A percentile compares a stretch with the other conserved stretches of the same genome.
phyloP scores from a whole-genome alignment of 2,329 filamentous ascomycete genomes.

The Colletotrichum tropicale region DNA sequence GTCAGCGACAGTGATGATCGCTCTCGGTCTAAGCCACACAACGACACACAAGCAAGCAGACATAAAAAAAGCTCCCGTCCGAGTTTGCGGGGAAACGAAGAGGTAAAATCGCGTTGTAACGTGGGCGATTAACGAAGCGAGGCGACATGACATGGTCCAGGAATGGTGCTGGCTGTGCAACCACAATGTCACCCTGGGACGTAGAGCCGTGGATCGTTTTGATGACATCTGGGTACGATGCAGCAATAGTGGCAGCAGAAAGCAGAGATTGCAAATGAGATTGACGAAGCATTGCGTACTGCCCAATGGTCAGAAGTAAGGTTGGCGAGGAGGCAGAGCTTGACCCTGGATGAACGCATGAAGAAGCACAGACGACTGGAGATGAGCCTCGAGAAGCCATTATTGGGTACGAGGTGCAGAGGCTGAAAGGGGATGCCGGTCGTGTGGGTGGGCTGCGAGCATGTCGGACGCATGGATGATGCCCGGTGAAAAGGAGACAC shows the following conservation, averaged over 20 bases:
- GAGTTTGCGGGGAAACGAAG: constrained; percentile 4
- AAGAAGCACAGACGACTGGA: constrained; percentile 21
- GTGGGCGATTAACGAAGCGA: constrained; percentile 15
- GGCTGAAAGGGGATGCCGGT: constrained; percentile 16
- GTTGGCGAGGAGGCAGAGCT: not conserved
- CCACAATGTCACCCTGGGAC: constrained; percentile 1
- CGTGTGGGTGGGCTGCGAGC: not conserved
- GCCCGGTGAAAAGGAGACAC: not conserved
- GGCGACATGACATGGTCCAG: constrained; percentile 8
- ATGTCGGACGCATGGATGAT: constrained; percentile 1
- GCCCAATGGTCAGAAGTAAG: not conserved
- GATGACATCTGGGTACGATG: not conserved
- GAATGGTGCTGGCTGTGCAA: not conserved
- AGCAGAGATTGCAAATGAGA: constrained; percentile 11
- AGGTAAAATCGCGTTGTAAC: not conserved
- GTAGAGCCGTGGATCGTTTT: not conserved
- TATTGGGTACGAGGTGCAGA: constrained; percentile 13
- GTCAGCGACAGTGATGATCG: not conserved
- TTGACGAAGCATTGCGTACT: constrained; percentile 12
- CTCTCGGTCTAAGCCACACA: not conserved
- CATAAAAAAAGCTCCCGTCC: not conserved
- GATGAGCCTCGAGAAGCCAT: constrained; percentile 16
- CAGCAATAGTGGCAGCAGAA: not conserved
- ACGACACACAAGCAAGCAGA: not conserved
- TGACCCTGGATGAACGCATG: constrained; percentile 10